A percentile compares a stretch with the other conserved stretches of the same genome.
Conservation (phyloP, 805 yeast genomes). For the Cephaloascus fragrans region DNA sequence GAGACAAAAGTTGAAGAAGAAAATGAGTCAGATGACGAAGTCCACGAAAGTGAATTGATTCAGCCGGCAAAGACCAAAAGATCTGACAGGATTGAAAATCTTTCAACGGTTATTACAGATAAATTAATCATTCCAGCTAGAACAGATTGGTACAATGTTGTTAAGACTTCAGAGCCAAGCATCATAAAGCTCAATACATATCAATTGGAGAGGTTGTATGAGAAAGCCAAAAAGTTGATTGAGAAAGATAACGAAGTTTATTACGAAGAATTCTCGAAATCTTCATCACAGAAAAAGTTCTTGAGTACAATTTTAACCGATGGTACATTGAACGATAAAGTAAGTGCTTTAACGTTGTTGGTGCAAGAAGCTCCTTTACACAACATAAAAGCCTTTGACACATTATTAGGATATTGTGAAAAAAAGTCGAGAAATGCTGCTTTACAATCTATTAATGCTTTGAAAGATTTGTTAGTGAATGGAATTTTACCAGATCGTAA, state of each 20-base stretch:
- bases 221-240: constrained; percentile 56
- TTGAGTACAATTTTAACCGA: constrained; percentile 77
- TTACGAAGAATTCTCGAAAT: constrained; percentile 62
- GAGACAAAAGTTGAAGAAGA: constrained; percentile 27
- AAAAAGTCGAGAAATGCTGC: constrained; percentile 93
- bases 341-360: constrained; percentile 85
- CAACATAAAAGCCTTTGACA: constrained; percentile 74
- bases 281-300: constrained; percentile 77
- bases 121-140: constrained; percentile 52
- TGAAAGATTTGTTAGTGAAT: constrained; percentile 77
- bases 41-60: constrained; percentile 15
- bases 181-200: constrained; percentile 34
- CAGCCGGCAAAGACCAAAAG: constrained; percentile 8
- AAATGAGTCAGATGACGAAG: constrained; percentile 24
- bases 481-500: constrained; percentile 86
- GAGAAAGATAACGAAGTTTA: constrained; percentile 65
- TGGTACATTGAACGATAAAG: constrained; percentile 94
- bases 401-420: constrained; percentile 66
- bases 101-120: constrained; percentile 44
- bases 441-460: constrained; percentile 78
- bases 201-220: constrained; percentile 50
- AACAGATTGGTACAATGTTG: constrained; percentile 69
- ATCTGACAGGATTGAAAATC: constrained; percentile 13
- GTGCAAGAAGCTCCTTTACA: constrained; percentile 95
- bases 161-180: constrained; percentile 11